These are phyloP conservation scores for Microbotryum scabiosae DNA, from an alignment of 1,284 basidiomycete genomes.

Conservation along the genomic window DNA sequence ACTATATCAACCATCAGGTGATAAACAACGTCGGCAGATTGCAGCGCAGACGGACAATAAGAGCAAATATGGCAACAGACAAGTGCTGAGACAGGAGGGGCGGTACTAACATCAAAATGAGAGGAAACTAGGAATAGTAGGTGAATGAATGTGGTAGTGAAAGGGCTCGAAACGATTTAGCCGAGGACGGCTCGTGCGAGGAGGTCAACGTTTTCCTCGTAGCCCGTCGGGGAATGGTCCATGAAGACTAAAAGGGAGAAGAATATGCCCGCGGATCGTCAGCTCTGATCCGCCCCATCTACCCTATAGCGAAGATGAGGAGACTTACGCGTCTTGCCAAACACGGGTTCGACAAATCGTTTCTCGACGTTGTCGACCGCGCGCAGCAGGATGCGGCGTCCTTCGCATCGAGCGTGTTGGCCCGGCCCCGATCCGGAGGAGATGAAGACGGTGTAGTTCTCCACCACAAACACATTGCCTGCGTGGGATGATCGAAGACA, in stretches of 20 bases:
- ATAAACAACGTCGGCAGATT: too few species aligned
- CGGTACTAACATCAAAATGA: too few species aligned
- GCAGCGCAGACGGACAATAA: too few species aligned
- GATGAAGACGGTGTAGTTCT: slow-evolving; percentile 43
- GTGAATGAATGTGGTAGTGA: too few species aligned
- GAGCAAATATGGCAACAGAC: too few species aligned
- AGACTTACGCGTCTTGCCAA: slow-evolving; percentile 22
- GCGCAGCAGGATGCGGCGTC: slow-evolving; percentile 43
- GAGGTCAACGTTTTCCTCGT: slow-evolving; percentile 21
- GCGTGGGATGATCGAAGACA: not conserved
- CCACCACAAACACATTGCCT: slow-evolving; percentile 34
- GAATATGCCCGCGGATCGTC: too few species aligned
- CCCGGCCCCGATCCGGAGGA: slow-evolving; percentile 24
- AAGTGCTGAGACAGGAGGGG: too few species aligned
- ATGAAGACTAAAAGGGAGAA: slow-evolving; percentile 13
- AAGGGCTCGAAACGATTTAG: not conserved
- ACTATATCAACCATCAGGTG: too few species aligned
- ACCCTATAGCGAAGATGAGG: not conserved
- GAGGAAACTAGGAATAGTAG: too few species aligned
- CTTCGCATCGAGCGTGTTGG: slow-evolving; percentile 32
- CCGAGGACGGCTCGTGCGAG: slow-evolving; percentile 17
- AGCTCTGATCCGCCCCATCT: too few species aligned
- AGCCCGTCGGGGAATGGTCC: slow-evolving; percentile 23
- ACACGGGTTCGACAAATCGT: slow-evolving; percentile 46
- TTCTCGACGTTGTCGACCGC: slow-evolving; percentile 45